Conservation (phyloP, 169 alveolate species). For the Plasmodium blacklocki region DNA sequence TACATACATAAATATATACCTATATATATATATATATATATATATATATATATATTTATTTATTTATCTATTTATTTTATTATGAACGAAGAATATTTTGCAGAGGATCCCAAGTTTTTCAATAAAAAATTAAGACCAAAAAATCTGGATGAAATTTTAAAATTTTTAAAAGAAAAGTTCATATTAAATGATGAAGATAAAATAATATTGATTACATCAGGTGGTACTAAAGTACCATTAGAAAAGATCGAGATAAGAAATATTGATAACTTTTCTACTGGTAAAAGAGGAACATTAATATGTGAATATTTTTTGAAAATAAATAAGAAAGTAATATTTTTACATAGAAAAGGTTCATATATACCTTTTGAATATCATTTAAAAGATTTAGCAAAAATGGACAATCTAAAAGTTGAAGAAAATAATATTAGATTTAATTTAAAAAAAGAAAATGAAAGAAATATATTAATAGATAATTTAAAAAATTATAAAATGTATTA, state of each 20-base stretch:
- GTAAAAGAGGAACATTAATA: conserved; percentile 89
- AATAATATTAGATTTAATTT: conserved; percentile 6
- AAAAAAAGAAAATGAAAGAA: neutral
- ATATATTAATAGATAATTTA: conserved; percentile 6
- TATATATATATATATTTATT: neutral
- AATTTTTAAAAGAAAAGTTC: conserved; percentile 6
- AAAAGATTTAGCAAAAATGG: conserved; percentile 6
- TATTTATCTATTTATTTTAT: too few species aligned
- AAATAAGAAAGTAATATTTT: conserved; percentile 53
- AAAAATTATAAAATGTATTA: conserved; percentile 15
- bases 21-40: neutral
- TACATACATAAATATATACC: neutral
- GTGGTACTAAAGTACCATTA: conserved; percentile 93
- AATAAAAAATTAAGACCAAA: conserved; percentile 13
- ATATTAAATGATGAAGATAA: neutral
- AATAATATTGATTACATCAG: conserved; percentile 87
- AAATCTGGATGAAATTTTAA: conserved; percentile 11
- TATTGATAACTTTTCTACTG: conserved; percentile 92
- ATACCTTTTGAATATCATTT: conserved; percentile 56
- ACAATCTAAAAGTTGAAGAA: conserved; percentile 8
- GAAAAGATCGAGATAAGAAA: conserved; percentile 89
- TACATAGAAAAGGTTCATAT: conserved; percentile 41
- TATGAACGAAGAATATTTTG: conserved; percentile 1
- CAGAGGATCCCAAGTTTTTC: conserved; percentile 43
- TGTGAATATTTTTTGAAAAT: conserved; percentile 82